Evolutionary conservation across 495 filamentous ascomycete species (phyloP), one percentile per base, ranked within the genome.

Genomic region (Filosporella fistucella): DNA sequence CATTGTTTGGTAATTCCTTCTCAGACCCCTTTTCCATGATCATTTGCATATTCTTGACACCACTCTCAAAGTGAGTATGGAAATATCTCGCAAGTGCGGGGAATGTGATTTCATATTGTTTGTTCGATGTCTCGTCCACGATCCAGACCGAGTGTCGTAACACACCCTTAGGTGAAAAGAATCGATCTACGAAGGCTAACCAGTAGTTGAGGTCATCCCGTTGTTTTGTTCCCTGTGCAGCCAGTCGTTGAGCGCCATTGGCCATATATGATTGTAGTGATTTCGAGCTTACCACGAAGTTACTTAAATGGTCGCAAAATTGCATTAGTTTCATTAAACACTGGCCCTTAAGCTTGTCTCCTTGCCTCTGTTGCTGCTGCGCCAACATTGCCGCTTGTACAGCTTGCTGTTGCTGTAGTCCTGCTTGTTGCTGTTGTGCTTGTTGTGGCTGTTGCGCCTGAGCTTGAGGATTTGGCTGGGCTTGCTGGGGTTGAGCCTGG

Each of bases 51-150:
- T 76, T 81, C 38, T 74, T 77, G 29, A 95, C 80, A 4, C 88
- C 88, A 45, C 85, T 91, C n/a, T 84, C 81, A 55, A 87, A 94
- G 52, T 91, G 84, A 0, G 84, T 88, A 40, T 81, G 69, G 61
- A 91, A 94, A 55, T 87, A 95, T 39, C 88, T 81, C 13, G 90
- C 75, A 16, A 96, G 64, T 1, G 84, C 81, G 7, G 86, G 75
- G 24, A 78, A 83, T 2, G 80, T 73, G 34, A 96, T 86, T 54
- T 91, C 88, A 47, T 85, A 93, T 42, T 84, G 78, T 63, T 93
- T 95, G 33, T 66, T 56, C 3, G 36, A 36, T 17, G 25, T 51
- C n/a, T 57, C 51, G 12, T 51, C 52, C 29, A 45, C 40, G 32
- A 71, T 65, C 52, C 61, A 74, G n/a, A 88, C 68, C 16, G 76